Evolutionary conservation across 257 asterid genomes (phyloP).

Genomic region (Primulina huaijiensis): DNA sequence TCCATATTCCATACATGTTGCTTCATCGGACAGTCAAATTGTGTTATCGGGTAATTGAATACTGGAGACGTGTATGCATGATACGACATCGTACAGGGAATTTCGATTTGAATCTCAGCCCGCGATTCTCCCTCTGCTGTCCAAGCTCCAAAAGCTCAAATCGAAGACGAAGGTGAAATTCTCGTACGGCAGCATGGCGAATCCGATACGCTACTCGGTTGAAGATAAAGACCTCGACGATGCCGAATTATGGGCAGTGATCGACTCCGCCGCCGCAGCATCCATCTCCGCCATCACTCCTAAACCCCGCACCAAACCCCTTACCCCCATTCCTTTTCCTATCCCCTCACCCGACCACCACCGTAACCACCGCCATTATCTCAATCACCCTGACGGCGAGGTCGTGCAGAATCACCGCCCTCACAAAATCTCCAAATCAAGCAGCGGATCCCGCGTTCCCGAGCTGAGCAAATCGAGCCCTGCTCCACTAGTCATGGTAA

Average conservation of each 20-base stretch:
- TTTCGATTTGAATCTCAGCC: neutral
- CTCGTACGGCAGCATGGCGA: conserved; percentile 32
- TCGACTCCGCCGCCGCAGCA: conserved; percentile 93
- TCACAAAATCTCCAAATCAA: conserved; percentile 41
- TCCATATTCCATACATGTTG: too few relatives aligned
- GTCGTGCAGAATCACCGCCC: conserved; percentile 56
- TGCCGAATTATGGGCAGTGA: conserved; percentile 93
- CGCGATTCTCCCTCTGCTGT: conserved; percentile 10
- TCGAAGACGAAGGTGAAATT: neutral
- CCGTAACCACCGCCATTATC: conserved; percentile 33
- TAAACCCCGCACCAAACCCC: conserved; percentile 47
- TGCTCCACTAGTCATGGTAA: conserved; percentile 56
- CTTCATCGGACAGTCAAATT: too few relatives aligned
- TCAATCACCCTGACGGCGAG: conserved; percentile 44
- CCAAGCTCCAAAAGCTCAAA: conserved; percentile 16
- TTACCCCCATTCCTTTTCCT: conserved; percentile 61
- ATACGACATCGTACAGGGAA: too few relatives aligned
- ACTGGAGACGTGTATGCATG: too few relatives aligned
- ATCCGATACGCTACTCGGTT: conserved; percentile 39
- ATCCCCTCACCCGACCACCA: conserved; percentile 46
- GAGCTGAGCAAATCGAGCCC: conserved; percentile 30
- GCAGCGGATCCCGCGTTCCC: conserved; percentile 29
- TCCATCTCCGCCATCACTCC: conserved; percentile 39
- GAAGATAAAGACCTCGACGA: conserved; percentile 88
- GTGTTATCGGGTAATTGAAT: neutral